Evolutionary conservation across 208 protist species (phyloP), one percentile per base, ranked within the genome.

Genomic region (Trypanosoma caninum): DNA sequence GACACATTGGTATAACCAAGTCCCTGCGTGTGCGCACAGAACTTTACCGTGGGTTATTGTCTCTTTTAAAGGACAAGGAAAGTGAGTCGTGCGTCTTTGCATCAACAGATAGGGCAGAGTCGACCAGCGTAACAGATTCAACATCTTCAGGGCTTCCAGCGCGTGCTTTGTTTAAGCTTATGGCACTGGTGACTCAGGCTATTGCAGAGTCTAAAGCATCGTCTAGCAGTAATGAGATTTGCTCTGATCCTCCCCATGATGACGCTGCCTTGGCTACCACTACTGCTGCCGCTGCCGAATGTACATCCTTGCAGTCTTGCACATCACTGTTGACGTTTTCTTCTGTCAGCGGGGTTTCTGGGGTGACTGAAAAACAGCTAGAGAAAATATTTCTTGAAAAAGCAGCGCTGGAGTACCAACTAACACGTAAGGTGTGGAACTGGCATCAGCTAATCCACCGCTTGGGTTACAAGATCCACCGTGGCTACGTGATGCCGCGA

Each of bases 1-100:
- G 89, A 1, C 89, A 95, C 65, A 86, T 95, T 72, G 89, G 89
- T 48, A 65, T 90, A 38, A 90, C 81, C n/a, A 91, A 91, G 58
- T 80, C 75, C 14, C 68, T 89, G 37, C 89, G 92, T 59, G 89
- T 97, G 13, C 62, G 84, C 56, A 66, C 76, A 13, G 89, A 96
- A 74, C 60, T 91, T 46, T 82, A 86, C 45, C 78, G 81, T n/a
- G 89, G 71, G 7, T 65, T 90, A 37, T 38, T 94, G 4, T 92
- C 82, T 27, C 58, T 94, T 31, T 62, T 89, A 38, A 94, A 93
- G 70, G 85, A 94, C 47, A 78, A 73, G 38, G 72, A 65, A 42
- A 46, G 37, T 4, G 65, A 84, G 23, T 84, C 74, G 18, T 91
- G 83, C 62, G 87, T 94, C 18, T 94, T 94, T 60, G 72, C 80